phyloP scores from a whole-genome alignment of 148 eudicot genomes.

The Limonium bicolor region DNA sequence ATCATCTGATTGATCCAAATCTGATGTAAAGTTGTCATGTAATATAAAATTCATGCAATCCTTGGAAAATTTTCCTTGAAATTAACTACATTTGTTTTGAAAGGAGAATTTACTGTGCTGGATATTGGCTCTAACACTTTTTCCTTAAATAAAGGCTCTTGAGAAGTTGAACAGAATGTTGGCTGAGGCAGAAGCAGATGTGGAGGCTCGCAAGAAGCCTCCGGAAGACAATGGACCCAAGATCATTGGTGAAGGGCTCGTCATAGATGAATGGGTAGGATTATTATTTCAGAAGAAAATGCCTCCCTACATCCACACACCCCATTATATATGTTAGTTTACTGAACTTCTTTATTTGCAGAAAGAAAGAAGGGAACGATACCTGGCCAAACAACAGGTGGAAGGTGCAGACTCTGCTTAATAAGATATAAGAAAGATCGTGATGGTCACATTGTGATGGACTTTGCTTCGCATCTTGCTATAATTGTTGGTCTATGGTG shows the following conservation, averaged over 20 bases:
- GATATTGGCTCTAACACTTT: neutral
- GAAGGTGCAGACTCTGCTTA: slow-evolving; percentile 69
- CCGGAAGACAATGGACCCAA: slow-evolving; percentile 80
- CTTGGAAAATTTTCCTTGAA: too few species aligned
- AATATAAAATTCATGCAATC: too few species aligned
- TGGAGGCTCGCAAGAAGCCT: slow-evolving; percentile 83
- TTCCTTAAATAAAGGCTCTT: slow-evolving; percentile 45
- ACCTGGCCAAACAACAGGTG: slow-evolving; percentile 75
- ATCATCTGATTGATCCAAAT: neutral
- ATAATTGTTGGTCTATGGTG: too few species aligned
- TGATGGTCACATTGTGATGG: too few species aligned
- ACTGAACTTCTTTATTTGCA: slow-evolving; percentile 8
- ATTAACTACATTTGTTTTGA: too few species aligned
- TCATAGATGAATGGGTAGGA: slow-evolving; percentile 98
- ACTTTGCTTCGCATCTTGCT: too few species aligned
- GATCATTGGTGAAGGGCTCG: slow-evolving; percentile 92
- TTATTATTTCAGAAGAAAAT: neutral
- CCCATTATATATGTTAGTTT: neutral
- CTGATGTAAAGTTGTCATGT: too few species aligned
- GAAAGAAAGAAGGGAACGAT: slow-evolving; percentile 95
- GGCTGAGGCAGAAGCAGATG: slow-evolving; percentile 97
- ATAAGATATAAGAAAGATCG: too few species aligned
- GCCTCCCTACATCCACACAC: neutral
- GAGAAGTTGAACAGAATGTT: slow-evolving; percentile 78
- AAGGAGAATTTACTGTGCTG: neutral